Conservation (phyloP, 1,284 basidiomycete species). For the Exobasidium cylindrosporum region DNA sequence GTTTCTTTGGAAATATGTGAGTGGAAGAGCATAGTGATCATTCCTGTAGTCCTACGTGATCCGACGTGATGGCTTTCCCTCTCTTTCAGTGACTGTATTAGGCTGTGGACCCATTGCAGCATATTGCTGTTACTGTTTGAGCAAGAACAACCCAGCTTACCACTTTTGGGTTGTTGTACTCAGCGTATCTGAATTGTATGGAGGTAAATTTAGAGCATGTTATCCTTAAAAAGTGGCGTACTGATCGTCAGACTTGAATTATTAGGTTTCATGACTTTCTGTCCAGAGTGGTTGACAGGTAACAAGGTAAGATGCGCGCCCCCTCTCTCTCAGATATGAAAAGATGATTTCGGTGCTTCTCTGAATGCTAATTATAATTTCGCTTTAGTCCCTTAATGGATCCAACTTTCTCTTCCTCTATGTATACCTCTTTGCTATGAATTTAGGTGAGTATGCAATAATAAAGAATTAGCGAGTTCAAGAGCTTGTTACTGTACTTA, state of each 20-base stretch:
- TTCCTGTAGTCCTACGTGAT: no score
- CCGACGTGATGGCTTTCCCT: no score
- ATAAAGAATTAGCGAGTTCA: no score
- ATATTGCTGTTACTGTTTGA: slow-evolving; percentile 36
- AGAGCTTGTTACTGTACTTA: no score
- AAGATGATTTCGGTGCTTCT: neutral
- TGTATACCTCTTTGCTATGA: no score
- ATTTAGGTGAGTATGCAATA: no score
- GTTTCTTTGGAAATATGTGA: slow-evolving; percentile 42
- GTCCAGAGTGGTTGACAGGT: slow-evolving; percentile 44
- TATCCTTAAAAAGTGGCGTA: neutral
- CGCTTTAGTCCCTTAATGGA: slow-evolving; percentile 10
- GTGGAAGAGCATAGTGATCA: no score
- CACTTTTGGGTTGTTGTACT: slow-evolving; percentile 45
- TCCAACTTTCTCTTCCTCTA: slow-evolving; percentile 14
- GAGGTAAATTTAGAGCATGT: no score
- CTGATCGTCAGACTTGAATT: neutral
- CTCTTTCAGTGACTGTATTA: slow-evolving; percentile 36
- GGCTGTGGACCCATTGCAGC: slow-evolving; percentile 41
- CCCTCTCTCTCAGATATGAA: neutral
- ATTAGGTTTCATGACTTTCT: slow-evolving; percentile 51
- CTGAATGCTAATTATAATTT: no score
- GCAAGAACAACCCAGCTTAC: slow-evolving; percentile 25
- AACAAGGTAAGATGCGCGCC: slow-evolving; percentile 12
- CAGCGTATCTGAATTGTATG: slow-evolving; percentile 42